A percentile compares a stretch with the other conserved stretches of the same genome.
Conservation (phyloP, 2,329 filamentous ascomycete genomes). For the Calonectria ilicicola region DNA sequence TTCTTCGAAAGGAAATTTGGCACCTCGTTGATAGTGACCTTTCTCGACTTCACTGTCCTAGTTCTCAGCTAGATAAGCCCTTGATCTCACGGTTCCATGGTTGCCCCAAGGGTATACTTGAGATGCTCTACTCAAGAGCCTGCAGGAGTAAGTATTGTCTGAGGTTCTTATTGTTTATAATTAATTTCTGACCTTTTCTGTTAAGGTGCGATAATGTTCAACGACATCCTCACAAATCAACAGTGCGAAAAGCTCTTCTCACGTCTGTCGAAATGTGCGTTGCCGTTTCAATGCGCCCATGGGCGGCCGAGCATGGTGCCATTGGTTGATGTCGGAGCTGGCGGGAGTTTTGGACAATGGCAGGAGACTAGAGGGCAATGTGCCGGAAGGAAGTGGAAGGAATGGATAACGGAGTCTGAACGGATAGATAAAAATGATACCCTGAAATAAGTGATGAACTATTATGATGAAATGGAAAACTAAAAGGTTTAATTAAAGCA, state of each 20-base stretch:
- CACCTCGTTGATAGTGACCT: constrained; percentile 62
- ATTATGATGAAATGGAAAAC: too few relatives aligned
- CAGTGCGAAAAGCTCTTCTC: constrained; percentile 71
- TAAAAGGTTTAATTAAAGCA: too few relatives aligned
- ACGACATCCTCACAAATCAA: constrained; percentile 70
- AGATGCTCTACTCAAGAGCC: constrained; percentile 80
- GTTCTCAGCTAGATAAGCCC: constrained; percentile 25
- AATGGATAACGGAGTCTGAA: constrained; percentile 25
- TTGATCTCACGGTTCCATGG: constrained; percentile 75
- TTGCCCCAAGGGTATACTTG: constrained; percentile 81
- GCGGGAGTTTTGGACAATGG: constrained; percentile 43
- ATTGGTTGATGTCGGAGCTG: constrained; percentile 63
- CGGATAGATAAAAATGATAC: constrained; percentile 13
- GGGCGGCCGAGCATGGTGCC: constrained; percentile 77
- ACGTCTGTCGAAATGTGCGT: constrained; percentile 71
- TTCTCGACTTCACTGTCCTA: constrained; percentile 9
- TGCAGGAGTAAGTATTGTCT: constrained; percentile 70
- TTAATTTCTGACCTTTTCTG: constrained; percentile 10
- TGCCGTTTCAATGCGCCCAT: constrained; percentile 89
- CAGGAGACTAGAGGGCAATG: constrained; percentile 27
- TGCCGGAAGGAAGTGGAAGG: constrained; percentile 29
- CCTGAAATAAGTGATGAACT: not conserved
- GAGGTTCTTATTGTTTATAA: too few relatives aligned
- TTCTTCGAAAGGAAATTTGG: constrained; percentile 83
- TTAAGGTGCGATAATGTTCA: constrained; percentile 83